Base-by-base conservation (phyloP, 225 moss, liverwort and hornwort genomes). In the Marchantia paleacea region DNA sequence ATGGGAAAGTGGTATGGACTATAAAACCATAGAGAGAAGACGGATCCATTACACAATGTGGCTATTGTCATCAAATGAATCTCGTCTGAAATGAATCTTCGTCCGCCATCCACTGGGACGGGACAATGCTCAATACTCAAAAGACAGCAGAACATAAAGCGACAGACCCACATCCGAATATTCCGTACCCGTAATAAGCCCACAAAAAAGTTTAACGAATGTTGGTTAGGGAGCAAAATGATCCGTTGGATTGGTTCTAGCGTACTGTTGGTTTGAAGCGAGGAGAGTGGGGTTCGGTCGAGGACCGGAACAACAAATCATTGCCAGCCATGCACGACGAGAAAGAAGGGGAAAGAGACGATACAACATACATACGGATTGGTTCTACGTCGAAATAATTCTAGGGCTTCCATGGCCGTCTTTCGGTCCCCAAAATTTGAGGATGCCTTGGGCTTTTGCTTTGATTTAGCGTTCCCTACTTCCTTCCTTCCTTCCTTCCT, bases 401-500 rank as follows among this genome's bases (percentile, higher is more conserved):
- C 69, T 70, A 70, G 69, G 69, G 69, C 69, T 70, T 70, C 69
- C 69, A 70, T 47, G 69, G 69, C 69, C 69, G 48, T 70, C 26
- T 29, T 26, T 66, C 19, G 26, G 47, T 0, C 16, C 57, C 57
- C 13, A 2, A 47, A 19, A 70, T 70, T 49, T 6, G 48, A 8
- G n/a, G n/a, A n/a, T n/a, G n/a, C n/a, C n/a, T n/a, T n/a, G n/a
- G n/a, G 18, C 69, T 47, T 6, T 47, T 69, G 10, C 69, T 69
- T 31, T 31, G 10, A 30, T 25, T 47, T 16, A n/a, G n/a, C n/a
- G n/a, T n/a, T n/a, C n/a, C n/a, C n/a, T n/a, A n/a, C n/a, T n/a
- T n/a, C n/a, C 6, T 10, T 25, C 64, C 1, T 25, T 1, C 64
- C 12, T 26, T 25, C 66, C 12, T n/a, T 8, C 28, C 66, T n/a